phyloP scores from a whole-genome alignment of 768 basidiomycete genomes.

The Tubosaeta sp. region DNA sequence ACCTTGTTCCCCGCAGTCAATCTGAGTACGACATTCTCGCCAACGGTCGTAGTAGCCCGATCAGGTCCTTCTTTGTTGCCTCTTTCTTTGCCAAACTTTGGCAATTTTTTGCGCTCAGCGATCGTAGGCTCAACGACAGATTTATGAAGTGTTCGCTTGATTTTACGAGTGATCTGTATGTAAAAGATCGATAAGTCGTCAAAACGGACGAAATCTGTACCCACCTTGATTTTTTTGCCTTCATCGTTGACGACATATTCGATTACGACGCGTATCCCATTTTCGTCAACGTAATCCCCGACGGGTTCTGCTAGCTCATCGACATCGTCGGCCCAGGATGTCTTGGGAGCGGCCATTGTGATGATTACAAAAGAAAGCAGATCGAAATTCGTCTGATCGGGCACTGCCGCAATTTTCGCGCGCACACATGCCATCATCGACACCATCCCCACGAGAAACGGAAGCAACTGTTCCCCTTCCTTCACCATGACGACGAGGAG shows the following conservation, averaged over 20 bases:
- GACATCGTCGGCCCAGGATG: conserved; percentile 86
- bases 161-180: conserved; percentile 75
- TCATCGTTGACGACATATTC: conserved; percentile 87
- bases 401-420: no score
- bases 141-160: conserved; percentile 83
- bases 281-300: conserved; percentile 75
- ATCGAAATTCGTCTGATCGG: conserved; percentile 15
- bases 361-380: conserved; percentile 3
- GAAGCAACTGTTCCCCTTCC: no score
- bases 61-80: conserved; percentile 87
- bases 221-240: conserved; percentile 91
- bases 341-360: conserved; percentile 42
- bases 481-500: no score
- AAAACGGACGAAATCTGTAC: not conserved
- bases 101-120: conserved; percentile 90
- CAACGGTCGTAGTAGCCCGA: conserved; percentile 90
- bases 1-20: conserved; percentile 63
- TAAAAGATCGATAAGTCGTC: not conserved
- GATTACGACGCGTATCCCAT: conserved; percentile 81
- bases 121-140: conserved; percentile 91
- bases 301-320: conserved; percentile 61
- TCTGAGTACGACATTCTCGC: conserved; percentile 63
- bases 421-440: no score
- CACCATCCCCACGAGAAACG: no score
- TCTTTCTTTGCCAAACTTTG: conserved; percentile 90